Percentiles rank a stretch among this genome's conserved stretches.
Conservation (phyloP, 2,329 filamentous ascomycete species). For the Talaromyces atroroseus region DNA sequence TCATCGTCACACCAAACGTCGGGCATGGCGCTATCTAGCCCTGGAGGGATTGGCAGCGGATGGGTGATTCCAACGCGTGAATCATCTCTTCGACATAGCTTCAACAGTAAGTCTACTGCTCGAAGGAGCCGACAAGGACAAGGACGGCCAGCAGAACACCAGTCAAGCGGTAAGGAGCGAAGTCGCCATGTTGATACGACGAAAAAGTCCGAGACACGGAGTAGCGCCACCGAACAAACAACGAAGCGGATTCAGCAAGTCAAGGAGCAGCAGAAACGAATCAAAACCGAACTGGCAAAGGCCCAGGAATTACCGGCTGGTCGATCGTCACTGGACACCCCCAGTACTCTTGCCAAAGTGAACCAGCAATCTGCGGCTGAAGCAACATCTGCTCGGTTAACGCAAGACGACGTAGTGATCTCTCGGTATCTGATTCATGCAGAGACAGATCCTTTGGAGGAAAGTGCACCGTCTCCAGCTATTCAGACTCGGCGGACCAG, state of each 20-base stretch:
- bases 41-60: constrained; percentile 40
- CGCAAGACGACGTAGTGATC: constrained; percentile 10
- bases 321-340: constrained; percentile 16
- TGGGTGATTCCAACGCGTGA: constrained; percentile 61
- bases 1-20: not conserved
- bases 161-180: constrained; percentile 32
- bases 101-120: constrained; percentile 50
- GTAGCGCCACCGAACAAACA: constrained; percentile 49
- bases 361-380: constrained; percentile 12
- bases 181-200: constrained; percentile 30
- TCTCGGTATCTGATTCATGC: constrained; percentile 26
- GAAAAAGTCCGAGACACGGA: constrained; percentile 32
- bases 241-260: constrained; percentile 54
- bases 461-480: constrained; percentile 65
- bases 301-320: constrained; percentile 28
- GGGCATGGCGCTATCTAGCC: constrained; percentile 24
- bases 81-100: constrained; percentile 58
- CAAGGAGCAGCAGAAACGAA: constrained; percentile 52
- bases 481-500: constrained; percentile 56
- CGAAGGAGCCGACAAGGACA: constrained; percentile 23
- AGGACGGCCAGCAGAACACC: constrained; percentile 18
- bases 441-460: constrained; percentile 39
- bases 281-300: constrained; percentile 45
- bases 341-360: not conserved
- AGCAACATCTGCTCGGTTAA: constrained; percentile 14